Evolutionary conservation across 140 eudicot genomes (phyloP), one percentile per base, ranked within the genome.

Genomic region (Cichorium intybus): DNA sequence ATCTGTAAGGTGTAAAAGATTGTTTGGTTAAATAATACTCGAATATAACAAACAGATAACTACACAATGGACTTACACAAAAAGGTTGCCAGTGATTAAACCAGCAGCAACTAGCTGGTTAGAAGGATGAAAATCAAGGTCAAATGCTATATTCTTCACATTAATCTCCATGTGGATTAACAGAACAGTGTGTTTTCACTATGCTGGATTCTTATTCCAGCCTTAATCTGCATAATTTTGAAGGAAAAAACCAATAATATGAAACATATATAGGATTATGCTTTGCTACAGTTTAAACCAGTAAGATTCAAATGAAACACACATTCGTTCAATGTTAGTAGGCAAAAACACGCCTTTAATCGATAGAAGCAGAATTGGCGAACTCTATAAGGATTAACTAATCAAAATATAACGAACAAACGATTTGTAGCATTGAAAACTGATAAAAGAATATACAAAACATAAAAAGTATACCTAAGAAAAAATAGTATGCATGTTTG

Each of bases 51-150:
- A 8, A 31, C 31, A 24, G 6, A 14, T 27, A 23, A 57, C 21
- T 7, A 15, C 0, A 23, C 6, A 57, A 10, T 20, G 24, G 5
- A 62, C 89, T 84, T 82, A 90, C 96, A 92, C 9, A 4, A 79
- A 76, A 61, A 88, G 97, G 68, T 85, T 77, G 45, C 98, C 98
- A 7, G 84, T 81, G 83, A 88, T 93, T 50, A 93, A 85, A 6
- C 97, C 99, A 27, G 89, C 77, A 43, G 99, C 93, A 15, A 93
- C 94, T 10, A 93, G 76, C 33, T 87, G 82, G n/a, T 67, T 63
- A 1, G 95, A 88, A 5, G 96, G 99, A 67, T 93, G 99, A 72
- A 93, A 93, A 85, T 93, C 99, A n/a, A 93, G 63, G 52, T 93
- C 99, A 22, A 93, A 93, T 5, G 95, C 93, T 55, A 75, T 80